A percentile compares a stretch with the other conserved stretches of the same genome.
These are phyloP conservation scores for Phytophthora pluvialis DNA, from an alignment of 352 stramenopile species.

Conservation along the genomic window DNA sequence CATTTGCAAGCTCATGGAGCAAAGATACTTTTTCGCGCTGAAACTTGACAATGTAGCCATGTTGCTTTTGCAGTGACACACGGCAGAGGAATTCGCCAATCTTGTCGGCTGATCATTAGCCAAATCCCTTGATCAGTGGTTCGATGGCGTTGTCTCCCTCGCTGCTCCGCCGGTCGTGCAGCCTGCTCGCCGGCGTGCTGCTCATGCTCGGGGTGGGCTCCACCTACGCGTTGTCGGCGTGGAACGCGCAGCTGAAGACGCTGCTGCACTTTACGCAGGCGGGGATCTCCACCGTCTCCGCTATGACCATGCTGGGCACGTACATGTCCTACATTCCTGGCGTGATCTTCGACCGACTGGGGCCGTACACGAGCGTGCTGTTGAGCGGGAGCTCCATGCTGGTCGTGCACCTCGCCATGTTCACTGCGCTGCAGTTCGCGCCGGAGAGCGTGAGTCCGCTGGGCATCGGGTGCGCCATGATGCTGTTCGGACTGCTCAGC, in stretches of 20 bases:
- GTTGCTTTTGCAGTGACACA: background rate
- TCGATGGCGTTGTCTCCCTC: slow-evolving; percentile 14
- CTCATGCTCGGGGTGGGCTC: slow-evolving; percentile 81
- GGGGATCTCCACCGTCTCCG: slow-evolving; percentile 76
- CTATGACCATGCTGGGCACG: slow-evolving; percentile 76
- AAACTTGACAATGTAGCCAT: slow-evolving; percentile 25
- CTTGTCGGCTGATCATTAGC: slow-evolving; percentile 3
- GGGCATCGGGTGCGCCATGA: slow-evolving; percentile 55
- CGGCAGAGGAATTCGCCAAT: slow-evolving; percentile 5
- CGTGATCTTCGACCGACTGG: slow-evolving; percentile 74
- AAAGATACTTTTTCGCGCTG: slow-evolving; percentile 17
- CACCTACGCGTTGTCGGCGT: slow-evolving; percentile 81
- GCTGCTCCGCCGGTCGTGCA: slow-evolving; percentile 41
- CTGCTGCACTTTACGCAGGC: slow-evolving; percentile 76
- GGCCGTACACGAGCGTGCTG: slow-evolving; percentile 63
- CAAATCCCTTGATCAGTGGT: background rate
- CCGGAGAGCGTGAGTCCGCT: slow-evolving; percentile 52
- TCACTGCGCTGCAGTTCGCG: slow-evolving; percentile 46
- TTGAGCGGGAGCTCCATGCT: slow-evolving; percentile 53
- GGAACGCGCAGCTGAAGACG: slow-evolving; percentile 86
- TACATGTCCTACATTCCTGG: slow-evolving; percentile 82
- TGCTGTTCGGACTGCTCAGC: slow-evolving; percentile 69
- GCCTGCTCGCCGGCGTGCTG: slow-evolving; percentile 62
- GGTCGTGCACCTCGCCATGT: slow-evolving; percentile 50
- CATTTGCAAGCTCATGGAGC: too few species aligned